Percentiles rank a stretch among this genome's conserved stretches.
These are phyloP conservation scores for Phoma sp. DNA, from an alignment of 2,329 filamentous ascomycete genomes.

Conservation along the genomic window DNA sequence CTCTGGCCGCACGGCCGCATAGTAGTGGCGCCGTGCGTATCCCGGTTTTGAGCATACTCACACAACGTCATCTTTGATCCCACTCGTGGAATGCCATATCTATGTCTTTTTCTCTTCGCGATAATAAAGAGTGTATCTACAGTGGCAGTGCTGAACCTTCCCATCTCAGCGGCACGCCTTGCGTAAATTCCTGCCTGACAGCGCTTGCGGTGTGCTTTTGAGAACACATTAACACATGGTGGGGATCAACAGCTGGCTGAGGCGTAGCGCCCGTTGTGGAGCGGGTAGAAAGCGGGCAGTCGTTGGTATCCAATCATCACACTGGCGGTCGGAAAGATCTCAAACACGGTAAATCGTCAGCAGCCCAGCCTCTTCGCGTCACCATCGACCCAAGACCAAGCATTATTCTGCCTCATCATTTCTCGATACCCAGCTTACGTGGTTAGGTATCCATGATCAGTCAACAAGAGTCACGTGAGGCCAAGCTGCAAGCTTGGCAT, in stretches of 20 bases:
- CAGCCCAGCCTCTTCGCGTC: constrained; percentile 29
- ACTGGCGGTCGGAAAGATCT: constrained; percentile 22
- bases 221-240: constrained; percentile 6
- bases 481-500: too few species aligned
- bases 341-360: constrained; percentile 22
- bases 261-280: constrained; percentile 39
- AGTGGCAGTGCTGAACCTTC: neutral
- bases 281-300: constrained; percentile 6
- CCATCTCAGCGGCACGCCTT: neutral
- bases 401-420: too few species aligned
- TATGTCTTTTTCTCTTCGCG: neutral
- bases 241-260: constrained; percentile 18
- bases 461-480: too few species aligned
- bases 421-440: too few species aligned
- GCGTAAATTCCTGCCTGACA: constrained; percentile 8
- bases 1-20: constrained; percentile 27
- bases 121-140: too few species aligned
- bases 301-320: constrained; percentile 37
- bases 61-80: constrained; percentile 29
- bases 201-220: constrained; percentile 17
- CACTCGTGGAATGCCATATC: constrained; percentile 1
- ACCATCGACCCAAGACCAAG: neutral
- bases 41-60: constrained; percentile 40
- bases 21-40: constrained; percentile 29
- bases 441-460: too few species aligned